Conservation (phyloP, 805 yeast genomes). For the Saturnispora galanensis region DNA sequence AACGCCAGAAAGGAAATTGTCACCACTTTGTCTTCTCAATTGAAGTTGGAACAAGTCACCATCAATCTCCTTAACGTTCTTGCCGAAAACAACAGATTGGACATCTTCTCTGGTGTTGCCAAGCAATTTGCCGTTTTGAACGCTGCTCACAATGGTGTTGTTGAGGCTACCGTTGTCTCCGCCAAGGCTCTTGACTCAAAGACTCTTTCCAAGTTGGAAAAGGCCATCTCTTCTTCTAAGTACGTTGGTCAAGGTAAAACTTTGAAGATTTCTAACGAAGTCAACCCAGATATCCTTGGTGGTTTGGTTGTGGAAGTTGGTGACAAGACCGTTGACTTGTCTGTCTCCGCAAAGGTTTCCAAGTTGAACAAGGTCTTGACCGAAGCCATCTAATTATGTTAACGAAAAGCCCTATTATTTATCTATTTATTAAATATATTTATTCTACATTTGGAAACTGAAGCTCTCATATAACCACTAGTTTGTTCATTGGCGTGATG, state of each 20-base stretch:
- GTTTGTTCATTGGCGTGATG: no score
- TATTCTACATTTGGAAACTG: constrained; percentile 1
- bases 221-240: constrained; percentile 66
- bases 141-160: constrained; percentile 85
- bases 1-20: constrained; percentile 68
- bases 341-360: constrained; percentile 74
- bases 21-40: constrained; percentile 40
- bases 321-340: constrained; percentile 92
- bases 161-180: constrained; percentile 88
- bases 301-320: constrained; percentile 94
- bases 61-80: constrained; percentile 74
- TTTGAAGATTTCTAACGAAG: constrained; percentile 70
- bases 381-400: constrained; percentile 60
- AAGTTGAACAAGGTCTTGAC: constrained; percentile 81
- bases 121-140: constrained; percentile 65
- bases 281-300: constrained; percentile 87
- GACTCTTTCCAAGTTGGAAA: constrained; percentile 65
- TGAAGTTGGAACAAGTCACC: constrained; percentile 56
- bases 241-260: constrained; percentile 82
- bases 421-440: constrained; percentile 3
- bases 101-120: constrained; percentile 53
- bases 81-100: constrained; percentile 91
- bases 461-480: background rate
- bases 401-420: background rate
- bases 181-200: constrained; percentile 77